Evolutionary conservation across 225 moss, liverwort and hornwort genomes (phyloP).

Genomic region (Rhytidiadelphus loreus): DNA sequence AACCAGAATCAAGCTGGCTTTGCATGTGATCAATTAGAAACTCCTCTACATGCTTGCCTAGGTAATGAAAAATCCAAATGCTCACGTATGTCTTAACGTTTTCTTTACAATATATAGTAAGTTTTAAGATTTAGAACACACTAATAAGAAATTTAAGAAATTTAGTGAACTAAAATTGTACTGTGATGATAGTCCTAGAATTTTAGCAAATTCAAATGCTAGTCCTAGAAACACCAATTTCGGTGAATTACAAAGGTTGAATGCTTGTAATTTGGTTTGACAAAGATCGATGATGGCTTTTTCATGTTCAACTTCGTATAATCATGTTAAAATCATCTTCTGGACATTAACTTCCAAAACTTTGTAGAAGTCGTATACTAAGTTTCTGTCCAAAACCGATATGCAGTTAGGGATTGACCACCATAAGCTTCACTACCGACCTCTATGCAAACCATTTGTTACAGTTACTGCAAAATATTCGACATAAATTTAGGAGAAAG

Average conservation of each 20-base stretch:
- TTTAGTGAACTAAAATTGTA: neutral
- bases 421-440: neutral
- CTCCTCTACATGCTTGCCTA: neutral
- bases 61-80: neutral
- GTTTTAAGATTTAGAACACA: neutral
- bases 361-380: neutral
- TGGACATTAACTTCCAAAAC: neutral
- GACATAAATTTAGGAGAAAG: neutral
- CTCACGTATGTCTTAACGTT: neutral
- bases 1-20: neutral
- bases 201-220: neutral
- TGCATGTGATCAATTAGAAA: neutral
- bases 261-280: neutral
- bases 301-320: neutral
- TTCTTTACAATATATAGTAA: neutral
- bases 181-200: neutral
- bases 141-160: neutral
- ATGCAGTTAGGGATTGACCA: no score
- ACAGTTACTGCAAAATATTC: neutral
- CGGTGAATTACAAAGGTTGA: neutral
- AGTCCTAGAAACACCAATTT: neutral
- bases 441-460: neutral
- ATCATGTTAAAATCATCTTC: neutral
- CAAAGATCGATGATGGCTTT: neutral
- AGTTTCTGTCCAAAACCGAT: neutral